A percentile compares a stretch with the other conserved stretches of the same genome.
Evolutionary conservation across 1,284 basidiomycete species (phyloP).

Genomic region (Trametes versicolor): DNA sequence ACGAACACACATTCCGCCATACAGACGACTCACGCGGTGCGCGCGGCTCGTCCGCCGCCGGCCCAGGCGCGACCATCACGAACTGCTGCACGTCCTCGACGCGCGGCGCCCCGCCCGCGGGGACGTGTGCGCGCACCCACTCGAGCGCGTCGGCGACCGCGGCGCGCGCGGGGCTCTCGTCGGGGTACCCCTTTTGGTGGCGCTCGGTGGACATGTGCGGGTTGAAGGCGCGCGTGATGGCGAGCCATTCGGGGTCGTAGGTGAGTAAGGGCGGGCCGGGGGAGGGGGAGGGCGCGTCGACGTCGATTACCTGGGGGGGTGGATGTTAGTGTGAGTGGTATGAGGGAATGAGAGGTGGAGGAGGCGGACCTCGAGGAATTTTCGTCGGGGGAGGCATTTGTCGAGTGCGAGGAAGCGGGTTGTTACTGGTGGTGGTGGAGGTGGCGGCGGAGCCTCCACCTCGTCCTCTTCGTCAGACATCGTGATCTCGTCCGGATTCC

Average conservation of each 20-base stretch:
- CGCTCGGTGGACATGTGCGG: constrained; percentile 72
- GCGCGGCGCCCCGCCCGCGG: constrained; percentile 43
- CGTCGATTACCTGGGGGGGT: constrained; percentile 71
- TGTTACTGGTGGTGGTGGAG: constrained; percentile 43
- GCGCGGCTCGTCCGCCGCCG: constrained; percentile 50
- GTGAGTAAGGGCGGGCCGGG: constrained; percentile 48
- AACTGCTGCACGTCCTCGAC: constrained; percentile 79
- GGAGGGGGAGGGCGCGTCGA: constrained; percentile 49
- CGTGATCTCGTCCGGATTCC: constrained; percentile 78
- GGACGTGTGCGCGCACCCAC: constrained; percentile 63
- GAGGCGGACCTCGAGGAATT: constrained; percentile 85
- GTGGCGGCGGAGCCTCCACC: constrained; percentile 49
- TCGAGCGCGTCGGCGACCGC: constrained; percentile 71
- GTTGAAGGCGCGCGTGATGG: constrained; percentile 89
- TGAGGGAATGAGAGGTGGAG: too few relatives aligned
- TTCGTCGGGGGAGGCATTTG: constrained; percentile 86
- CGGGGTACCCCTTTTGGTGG: constrained; percentile 66
- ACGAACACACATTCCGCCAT: constrained; percentile 18
- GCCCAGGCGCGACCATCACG: constrained; percentile 76
- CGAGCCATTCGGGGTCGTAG: constrained; percentile 94
- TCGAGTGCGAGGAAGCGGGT: constrained; percentile 94
- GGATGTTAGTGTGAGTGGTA: neutral
- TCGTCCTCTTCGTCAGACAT: constrained; percentile 69
- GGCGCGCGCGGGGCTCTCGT: constrained; percentile 61
- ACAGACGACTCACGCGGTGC: constrained; percentile 57